Percentiles rank a stretch among this genome's conserved stretches.
Evolutionary conservation across 2,329 filamentous ascomycete species (phyloP).

Genomic region (Calonectria pseudoreteaudii): DNA sequence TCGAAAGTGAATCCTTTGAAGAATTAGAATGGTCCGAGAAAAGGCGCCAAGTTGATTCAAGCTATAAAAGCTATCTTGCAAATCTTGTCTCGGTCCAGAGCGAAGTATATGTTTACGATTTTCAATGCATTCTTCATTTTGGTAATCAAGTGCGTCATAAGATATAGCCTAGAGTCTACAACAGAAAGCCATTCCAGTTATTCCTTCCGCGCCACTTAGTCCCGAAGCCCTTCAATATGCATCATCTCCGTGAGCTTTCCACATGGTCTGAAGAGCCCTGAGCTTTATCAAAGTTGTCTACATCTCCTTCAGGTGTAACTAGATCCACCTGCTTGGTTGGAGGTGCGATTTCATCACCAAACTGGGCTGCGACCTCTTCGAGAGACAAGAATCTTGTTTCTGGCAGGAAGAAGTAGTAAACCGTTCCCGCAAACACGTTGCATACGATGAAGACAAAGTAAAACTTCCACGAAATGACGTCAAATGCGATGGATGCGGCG

Average conservation of each 20-base stretch:
- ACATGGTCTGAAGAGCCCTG: slow-evolving; percentile 14
- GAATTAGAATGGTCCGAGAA: too few relatives aligned
- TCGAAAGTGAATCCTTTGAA: neutral
- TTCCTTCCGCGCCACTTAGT: neutral
- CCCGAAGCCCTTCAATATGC: neutral
- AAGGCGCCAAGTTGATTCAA: too few relatives aligned
- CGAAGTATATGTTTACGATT: neutral
- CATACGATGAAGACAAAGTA: slow-evolving; percentile 49
- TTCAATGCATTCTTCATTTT: neutral
- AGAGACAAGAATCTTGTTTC: slow-evolving; percentile 49
- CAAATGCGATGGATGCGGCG: slow-evolving; percentile 43
- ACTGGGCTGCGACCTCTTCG: slow-evolving; percentile 48
- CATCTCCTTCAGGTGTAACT: neutral
- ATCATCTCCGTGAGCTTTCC: neutral
- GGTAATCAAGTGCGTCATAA: neutral
- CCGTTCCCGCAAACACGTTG: slow-evolving; percentile 43
- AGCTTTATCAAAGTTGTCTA: neutral
- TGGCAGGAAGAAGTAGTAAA: slow-evolving; percentile 50
- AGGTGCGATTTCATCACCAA: slow-evolving; percentile 44
- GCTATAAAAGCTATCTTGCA: too few relatives aligned
- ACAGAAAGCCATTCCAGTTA: neutral
- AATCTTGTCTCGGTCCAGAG: neutral
- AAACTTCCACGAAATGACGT: slow-evolving; percentile 45
- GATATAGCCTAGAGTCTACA: neutral
- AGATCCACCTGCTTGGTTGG: slow-evolving; percentile 12